Conservation (phyloP, 805 yeast species). For the Schizosaccharomyces lindneri region DNA sequence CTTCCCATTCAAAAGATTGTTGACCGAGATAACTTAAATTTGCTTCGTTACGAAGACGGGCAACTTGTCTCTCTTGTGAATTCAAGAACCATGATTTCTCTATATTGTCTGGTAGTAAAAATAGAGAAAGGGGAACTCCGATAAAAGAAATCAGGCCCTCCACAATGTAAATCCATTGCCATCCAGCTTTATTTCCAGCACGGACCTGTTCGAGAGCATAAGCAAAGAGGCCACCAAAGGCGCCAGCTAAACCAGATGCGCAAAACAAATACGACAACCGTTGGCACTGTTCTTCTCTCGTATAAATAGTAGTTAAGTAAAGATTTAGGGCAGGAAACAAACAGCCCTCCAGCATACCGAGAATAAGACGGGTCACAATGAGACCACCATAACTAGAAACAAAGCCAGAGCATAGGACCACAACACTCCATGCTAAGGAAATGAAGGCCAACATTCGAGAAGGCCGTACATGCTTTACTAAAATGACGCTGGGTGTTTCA, state of each 20-base stretch:
- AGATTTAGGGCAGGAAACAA: constrained; percentile 32
- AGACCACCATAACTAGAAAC: constrained; percentile 33
- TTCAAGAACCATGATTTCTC: constrained; percentile 33
- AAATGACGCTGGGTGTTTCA: constrained; percentile 37
- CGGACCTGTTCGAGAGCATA: constrained; percentile 16
- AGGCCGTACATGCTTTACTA: constrained; percentile 34
- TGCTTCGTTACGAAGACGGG: constrained; percentile 11
- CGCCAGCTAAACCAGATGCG: constrained; percentile 54
- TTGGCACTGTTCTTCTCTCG: constrained; percentile 39
- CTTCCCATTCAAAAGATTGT: background rate
- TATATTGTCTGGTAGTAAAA: constrained; percentile 43
- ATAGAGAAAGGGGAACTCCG: constrained; percentile 16
- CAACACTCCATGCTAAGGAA: constrained; percentile 23
- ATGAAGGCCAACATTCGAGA: constrained; percentile 32
- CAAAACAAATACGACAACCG: constrained; percentile 46
- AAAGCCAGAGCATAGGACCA: constrained; percentile 40
- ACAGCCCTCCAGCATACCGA: constrained; percentile 46
- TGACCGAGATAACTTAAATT: background rate
- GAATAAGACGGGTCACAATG: constrained; percentile 34
- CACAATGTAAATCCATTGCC: constrained; percentile 31
- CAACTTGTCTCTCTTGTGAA: constrained; percentile 24
- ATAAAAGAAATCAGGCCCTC: constrained; percentile 21
- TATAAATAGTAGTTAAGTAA: constrained; percentile 22
- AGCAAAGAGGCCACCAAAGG: constrained; percentile 53
- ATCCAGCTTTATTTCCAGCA: constrained; percentile 20